Percentiles rank a stretch among this genome's conserved stretches.
Evolutionary conservation across 371 early-diverging fungal species (phyloP).

Genomic region (Mortierella sp.): DNA sequence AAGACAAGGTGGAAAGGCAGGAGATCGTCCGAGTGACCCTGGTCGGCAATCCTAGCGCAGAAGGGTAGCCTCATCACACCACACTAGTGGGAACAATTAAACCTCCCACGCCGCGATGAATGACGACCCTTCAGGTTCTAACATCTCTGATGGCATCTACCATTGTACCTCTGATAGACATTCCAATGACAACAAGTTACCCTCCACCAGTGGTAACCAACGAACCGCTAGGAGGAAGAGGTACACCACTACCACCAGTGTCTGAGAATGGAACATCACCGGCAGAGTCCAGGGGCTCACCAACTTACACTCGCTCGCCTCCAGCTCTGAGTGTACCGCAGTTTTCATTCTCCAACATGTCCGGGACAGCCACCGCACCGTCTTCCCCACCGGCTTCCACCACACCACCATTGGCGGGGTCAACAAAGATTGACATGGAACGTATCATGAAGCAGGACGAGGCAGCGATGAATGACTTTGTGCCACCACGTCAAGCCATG

Average conservation of each 20-base stretch:
- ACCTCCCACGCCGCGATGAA: too few species aligned
- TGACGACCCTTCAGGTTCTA: too few species aligned
- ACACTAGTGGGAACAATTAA: too few species aligned
- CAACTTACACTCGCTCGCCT: conserved; percentile 20
- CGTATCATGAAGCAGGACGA: conserved; percentile 53
- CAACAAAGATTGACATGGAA: conserved; percentile 51
- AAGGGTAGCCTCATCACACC: neutral
- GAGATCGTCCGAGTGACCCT: neutral
- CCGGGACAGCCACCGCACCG: neutral
- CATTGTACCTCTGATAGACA: conserved; percentile 10
- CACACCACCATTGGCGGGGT: conserved; percentile 9
- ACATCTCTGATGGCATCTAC: neutral
- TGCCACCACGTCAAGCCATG: conserved; percentile 53
- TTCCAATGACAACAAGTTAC: conserved; percentile 7
- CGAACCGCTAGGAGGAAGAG: conserved; percentile 1
- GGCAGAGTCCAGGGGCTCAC: conserved; percentile 14
- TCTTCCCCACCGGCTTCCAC: conserved; percentile 8
- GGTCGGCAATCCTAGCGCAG: neutral
- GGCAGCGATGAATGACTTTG: conserved; percentile 51
- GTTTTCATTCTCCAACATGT: conserved; percentile 6
- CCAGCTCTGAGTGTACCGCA: conserved; percentile 22
- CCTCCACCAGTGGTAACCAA: conserved; percentile 10
- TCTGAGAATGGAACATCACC: conserved; percentile 27
- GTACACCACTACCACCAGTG: conserved; percentile 32
- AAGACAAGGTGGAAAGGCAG: neutral